Evolutionary conservation across 768 basidiomycete genomes (phyloP).

Genomic region (Melanogaster broomeanus): DNA sequence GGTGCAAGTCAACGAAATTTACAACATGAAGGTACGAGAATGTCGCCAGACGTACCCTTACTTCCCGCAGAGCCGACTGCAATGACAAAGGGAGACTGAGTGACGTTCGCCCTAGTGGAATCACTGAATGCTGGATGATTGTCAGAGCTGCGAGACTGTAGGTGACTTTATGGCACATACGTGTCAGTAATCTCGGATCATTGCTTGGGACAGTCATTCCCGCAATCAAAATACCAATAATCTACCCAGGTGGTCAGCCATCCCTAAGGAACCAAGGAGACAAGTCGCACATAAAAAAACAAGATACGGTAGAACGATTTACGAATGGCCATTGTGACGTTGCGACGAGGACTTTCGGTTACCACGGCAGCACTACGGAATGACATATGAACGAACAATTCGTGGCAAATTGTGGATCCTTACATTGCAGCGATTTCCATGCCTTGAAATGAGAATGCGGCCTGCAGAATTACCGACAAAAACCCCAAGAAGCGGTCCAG

Average conservation of each 20-base stretch:
- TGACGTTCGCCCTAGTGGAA: slow-evolving; percentile 55
- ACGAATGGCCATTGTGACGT: slow-evolving; percentile 74
- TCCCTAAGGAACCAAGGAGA: background rate
- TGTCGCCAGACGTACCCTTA: slow-evolving; percentile 39
- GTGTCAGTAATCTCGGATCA: slow-evolving; percentile 49
- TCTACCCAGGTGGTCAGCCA: slow-evolving; percentile 31
- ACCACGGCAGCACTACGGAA: slow-evolving; percentile 66
- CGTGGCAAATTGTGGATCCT: slow-evolving; percentile 25
- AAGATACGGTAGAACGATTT: slow-evolving; percentile 80
- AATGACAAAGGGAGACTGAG: slow-evolving; percentile 80
- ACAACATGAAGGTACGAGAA: background rate
- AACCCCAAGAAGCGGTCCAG: slow-evolving; percentile 44
- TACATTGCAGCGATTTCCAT: slow-evolving; percentile 75
- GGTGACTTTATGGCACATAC: slow-evolving; percentile 19
- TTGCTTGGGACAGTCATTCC: slow-evolving; percentile 77
- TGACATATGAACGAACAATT: slow-evolving; percentile 1
- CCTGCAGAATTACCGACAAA: slow-evolving; percentile 46
- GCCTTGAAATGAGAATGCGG: slow-evolving; percentile 77
- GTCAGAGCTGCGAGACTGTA: slow-evolving; percentile 22
- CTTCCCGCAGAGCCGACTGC: slow-evolving; percentile 72
- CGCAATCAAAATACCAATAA: slow-evolving; percentile 66
- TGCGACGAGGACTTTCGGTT: slow-evolving; percentile 74
- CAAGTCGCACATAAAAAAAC: slow-evolving; percentile 62
- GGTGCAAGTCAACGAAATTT: background rate
- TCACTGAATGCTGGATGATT: slow-evolving; percentile 45